Conservation (phyloP, 148 eudicot species). For the Cornus kousa region DNA sequence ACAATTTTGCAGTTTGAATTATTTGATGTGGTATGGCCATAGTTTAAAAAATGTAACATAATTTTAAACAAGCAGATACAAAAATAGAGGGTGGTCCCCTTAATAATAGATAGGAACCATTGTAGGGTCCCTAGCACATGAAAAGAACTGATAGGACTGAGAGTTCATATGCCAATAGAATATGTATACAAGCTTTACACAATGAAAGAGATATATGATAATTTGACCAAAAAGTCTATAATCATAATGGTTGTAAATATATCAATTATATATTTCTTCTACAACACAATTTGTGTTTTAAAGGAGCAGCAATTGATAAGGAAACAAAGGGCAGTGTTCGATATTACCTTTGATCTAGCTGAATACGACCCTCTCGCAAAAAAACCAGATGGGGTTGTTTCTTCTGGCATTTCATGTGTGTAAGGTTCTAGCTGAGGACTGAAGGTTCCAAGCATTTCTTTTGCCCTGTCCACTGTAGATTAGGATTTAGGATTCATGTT, state of each 20-base stretch:
- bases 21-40: not conserved
- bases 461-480: conserved; percentile 63
- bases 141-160: too few relatives aligned
- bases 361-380: conserved; percentile 90
- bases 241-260: too few relatives aligned
- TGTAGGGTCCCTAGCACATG: too few relatives aligned
- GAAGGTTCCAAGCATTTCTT: conserved; percentile 88
- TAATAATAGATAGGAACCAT: not conserved
- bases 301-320: too few relatives aligned
- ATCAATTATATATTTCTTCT: too few relatives aligned
- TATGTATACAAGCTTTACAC: too few relatives aligned
- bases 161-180: too few relatives aligned
- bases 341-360: conserved; percentile 66
- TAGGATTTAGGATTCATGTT: not conserved
- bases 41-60: not conserved
- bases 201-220: too few relatives aligned
- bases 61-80: not conserved
- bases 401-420: conserved; percentile 74
- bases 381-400: conserved; percentile 84
- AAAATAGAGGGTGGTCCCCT: conserved; percentile 7
- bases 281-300: too few relatives aligned
- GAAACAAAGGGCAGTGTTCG: not conserved
- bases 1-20: not conserved
- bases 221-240: too few relatives aligned
- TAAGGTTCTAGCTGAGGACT: conserved; percentile 80